Percentiles rank a stretch among this genome's conserved stretches.
These are phyloP conservation scores for Paecilomyces sp. DNA, from an alignment of 2,329 filamentous ascomycete species.

Conservation along the genomic window DNA sequence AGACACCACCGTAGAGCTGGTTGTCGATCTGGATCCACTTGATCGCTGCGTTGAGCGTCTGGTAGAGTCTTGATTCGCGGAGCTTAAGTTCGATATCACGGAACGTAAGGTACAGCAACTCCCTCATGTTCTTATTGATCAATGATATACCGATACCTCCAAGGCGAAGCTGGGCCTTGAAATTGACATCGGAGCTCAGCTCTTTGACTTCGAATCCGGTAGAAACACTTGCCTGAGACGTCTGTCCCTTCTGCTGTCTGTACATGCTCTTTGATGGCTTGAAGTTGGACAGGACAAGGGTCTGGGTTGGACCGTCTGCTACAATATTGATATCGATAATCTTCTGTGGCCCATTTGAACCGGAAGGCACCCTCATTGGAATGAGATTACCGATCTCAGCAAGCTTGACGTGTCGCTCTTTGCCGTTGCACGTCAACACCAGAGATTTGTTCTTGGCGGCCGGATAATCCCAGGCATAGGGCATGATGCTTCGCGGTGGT, in stretches of 20 bases:
- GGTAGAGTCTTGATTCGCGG: conserved; percentile 86
- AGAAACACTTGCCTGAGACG: conserved; percentile 52
- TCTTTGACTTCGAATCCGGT: conserved; percentile 91
- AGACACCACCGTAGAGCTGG: conserved; percentile 94
- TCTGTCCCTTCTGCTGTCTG: conserved; percentile 51
- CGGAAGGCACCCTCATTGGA: conserved; percentile 78
- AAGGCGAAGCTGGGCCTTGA: conserved; percentile 80
- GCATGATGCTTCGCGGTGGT: conserved; percentile 95
- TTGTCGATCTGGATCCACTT: conserved; percentile 99
- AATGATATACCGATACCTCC: conserved; percentile 89
- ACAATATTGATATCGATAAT: conserved; percentile 96
- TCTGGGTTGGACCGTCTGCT: conserved; percentile 92
- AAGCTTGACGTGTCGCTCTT: conserved; percentile 85
- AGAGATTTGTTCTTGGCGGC: conserved; percentile 95
- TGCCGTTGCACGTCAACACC: conserved; percentile 69
- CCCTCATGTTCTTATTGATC: conserved; percentile 84
- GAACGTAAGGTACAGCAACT: conserved; percentile 89
- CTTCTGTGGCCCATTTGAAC: conserved; percentile 61
- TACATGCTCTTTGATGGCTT: conserved; percentile 90
- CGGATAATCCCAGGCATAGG: conserved; percentile 98
- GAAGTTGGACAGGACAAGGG: conserved; percentile 88
- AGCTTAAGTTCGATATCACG: conserved; percentile 86
- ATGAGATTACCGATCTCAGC: conserved; percentile 95
- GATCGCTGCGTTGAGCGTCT: conserved; percentile 81
- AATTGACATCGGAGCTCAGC: conserved; percentile 77